Evolutionary conservation across 805 yeast genomes (phyloP), one percentile per base, ranked within the genome.

Genomic region (Wickerhamomyces mucosus): DNA sequence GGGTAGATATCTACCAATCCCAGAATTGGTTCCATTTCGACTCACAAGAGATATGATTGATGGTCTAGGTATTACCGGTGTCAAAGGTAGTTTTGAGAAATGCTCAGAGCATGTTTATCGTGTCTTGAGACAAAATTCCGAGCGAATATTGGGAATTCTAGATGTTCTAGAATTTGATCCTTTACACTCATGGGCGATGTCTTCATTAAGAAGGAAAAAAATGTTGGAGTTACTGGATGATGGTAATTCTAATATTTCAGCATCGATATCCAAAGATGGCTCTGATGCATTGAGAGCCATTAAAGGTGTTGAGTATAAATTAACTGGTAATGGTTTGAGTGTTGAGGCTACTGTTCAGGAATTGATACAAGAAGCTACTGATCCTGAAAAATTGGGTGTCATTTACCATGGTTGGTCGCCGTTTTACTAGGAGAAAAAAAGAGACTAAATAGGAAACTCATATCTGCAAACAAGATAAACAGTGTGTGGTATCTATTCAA

Each of bases 121-220:
- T 15, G 83, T 81, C 2, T 56, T 92, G 27, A 59, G 94, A 34
- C 55, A 56, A 1, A 78, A 85, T 45, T 62, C 63, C 21, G 82
- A 75, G 18, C 77, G 76, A 41, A 83, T 94, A 18, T 56, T 78
- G 53, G 78, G 92, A 19, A 82, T 92, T 20, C 58, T 92, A 34
- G 89, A 88, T 45, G 94, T 89, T 5, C 57, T 92, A 40, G 66
- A 78, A 44, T 85, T 92, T 69, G 99, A 92, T 63, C 96, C 98
- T 0, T 64, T 92, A 34, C 88, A 89, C 48, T 70, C 84, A 2
- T 92, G 98, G 97, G 74, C 82, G 0, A 62, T 86, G 28, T 82
- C 96, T 1, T 94, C 94, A 1, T 55, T 84, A 13, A 54, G 79
- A 33, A 69, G 65, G 46, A 66, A 66, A 40, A 69, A 63, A 39